Percentiles rank a stretch among this genome's conserved stretches.
Conservation (phyloP, 2,329 filamentous ascomycete genomes). For the Dendryphion nanum region DNA sequence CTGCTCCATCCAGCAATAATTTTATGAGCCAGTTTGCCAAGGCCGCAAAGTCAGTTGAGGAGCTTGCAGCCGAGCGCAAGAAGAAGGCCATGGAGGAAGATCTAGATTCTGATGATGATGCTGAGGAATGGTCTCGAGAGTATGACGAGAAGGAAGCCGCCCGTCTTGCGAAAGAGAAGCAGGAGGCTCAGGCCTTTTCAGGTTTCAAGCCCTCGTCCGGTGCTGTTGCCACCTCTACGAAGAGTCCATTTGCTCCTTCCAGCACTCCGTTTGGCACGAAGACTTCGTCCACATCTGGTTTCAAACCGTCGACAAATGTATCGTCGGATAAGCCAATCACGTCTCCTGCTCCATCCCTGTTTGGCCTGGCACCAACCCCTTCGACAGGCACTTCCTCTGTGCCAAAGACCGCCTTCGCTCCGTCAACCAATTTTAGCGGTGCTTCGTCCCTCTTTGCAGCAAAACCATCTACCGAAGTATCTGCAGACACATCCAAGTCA, state of each 20-base stretch:
- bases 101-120: slow-evolving; percentile 38
- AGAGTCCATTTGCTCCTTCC: no score
- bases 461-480: no score
- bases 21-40: slow-evolving; percentile 30
- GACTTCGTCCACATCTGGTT: slow-evolving; percentile 17
- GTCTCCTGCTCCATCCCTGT: no score
- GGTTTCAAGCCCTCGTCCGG: slow-evolving; percentile 12
- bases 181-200: slow-evolving; percentile 19
- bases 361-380: no score
- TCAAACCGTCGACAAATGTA: no score
- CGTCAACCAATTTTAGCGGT: slow-evolving; percentile 7
- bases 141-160: slow-evolving; percentile 31
- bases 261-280: no score
- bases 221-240: no score
- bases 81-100: slow-evolving; percentile 35
- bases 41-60: slow-evolving; percentile 28
- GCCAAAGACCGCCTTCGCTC: no score
- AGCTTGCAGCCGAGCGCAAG: slow-evolving; percentile 34
- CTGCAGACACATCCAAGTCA: neutral
- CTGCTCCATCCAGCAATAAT: neutral
- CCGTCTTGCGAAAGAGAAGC: slow-evolving; percentile 25
- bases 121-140: slow-evolving; percentile 30
- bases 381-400: no score
- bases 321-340: no score
- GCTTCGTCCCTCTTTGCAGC: slow-evolving; percentile 1